Percentiles rank a stretch among this genome's conserved stretches.
Evolutionary conservation across 805 yeast species (phyloP).

Genomic region (Ogataea sp.): DNA sequence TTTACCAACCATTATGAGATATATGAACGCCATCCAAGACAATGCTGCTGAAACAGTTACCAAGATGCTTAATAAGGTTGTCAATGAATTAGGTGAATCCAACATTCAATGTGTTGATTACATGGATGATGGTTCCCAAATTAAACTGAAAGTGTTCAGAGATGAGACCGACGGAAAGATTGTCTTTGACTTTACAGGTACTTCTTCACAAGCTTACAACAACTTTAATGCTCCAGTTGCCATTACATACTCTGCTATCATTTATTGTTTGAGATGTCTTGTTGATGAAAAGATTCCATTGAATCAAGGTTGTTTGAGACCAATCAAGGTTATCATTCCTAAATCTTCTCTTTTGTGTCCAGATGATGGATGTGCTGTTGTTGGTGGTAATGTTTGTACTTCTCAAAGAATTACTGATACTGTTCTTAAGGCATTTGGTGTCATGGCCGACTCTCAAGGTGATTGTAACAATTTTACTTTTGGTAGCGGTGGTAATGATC

Average conservation of each 20-base stretch:
- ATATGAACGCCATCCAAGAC: conserved; percentile 76
- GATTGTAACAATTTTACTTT: conserved; percentile 92
- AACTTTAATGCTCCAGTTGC: conserved; percentile 92
- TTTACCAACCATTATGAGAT: conserved; percentile 48
- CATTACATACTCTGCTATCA: conserved; percentile 79
- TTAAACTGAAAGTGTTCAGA: conserved; percentile 37
- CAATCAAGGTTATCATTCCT: conserved; percentile 63
- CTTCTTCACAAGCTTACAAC: conserved; percentile 82
- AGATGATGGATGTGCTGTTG: conserved; percentile 81
- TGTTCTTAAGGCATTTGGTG: conserved; percentile 74
- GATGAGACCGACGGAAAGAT: conserved; percentile 46
- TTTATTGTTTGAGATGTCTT: conserved; percentile 78
- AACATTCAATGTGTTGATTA: conserved; percentile 48
- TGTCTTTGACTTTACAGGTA: conserved; percentile 75
- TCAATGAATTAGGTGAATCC: conserved; percentile 30
- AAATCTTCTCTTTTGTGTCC: conserved; percentile 63
- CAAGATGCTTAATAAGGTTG: conserved; percentile 36
- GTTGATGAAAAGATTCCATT: conserved; percentile 85
- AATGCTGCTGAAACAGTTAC: conserved; percentile 74
- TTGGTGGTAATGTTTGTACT: conserved; percentile 92
- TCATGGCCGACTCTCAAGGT: conserved; percentile 94
- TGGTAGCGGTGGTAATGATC: conserved; percentile 64
- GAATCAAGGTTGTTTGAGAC: conserved; percentile 86
- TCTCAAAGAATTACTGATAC: conserved; percentile 92
- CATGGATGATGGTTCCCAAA: conserved; percentile 78